phyloP scores from a whole-genome alignment of 2,329 filamentous ascomycete genomes.

The Colletotrichum ledebouriae region DNA sequence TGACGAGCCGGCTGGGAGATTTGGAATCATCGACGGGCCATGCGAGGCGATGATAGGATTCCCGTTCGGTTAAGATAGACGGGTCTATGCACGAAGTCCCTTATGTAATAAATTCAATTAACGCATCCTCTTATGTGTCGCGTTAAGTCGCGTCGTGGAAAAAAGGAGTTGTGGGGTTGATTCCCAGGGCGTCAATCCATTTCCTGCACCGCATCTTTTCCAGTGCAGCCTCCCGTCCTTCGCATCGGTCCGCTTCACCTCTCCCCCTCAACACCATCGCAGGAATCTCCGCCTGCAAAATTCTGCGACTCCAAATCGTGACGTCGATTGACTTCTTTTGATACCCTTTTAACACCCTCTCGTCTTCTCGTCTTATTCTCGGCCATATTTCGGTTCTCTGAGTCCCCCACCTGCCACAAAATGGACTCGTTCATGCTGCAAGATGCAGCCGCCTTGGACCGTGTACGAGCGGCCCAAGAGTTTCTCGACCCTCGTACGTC shows the following conservation, averaged over 20 bases:
- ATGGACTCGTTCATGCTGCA: slow-evolving; percentile 84
- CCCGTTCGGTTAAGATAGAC: too few relatives aligned
- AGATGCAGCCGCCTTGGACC: slow-evolving; percentile 87
- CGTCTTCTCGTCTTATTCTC: neutral
- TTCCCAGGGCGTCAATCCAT: neutral
- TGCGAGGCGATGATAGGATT: too few relatives aligned
- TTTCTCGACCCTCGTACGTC: slow-evolving; percentile 91
- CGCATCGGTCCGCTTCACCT: slow-evolving; percentile 1
- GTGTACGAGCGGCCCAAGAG: slow-evolving; percentile 88
- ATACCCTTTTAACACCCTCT: neutral
- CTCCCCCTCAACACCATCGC: slow-evolving; percentile 9
- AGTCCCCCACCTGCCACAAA: slow-evolving; percentile 41
- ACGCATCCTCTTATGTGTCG: neutral
- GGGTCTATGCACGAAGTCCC: too few relatives aligned
- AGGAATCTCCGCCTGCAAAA: neutral
- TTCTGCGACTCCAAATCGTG: neutral
- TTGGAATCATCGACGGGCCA: too few relatives aligned
- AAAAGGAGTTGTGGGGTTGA: too few relatives aligned
- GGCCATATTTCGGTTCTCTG: neutral
- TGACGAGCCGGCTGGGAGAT: too few relatives aligned
- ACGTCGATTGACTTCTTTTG: neutral
- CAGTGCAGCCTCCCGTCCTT: neutral
- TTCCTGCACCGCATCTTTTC: too few relatives aligned
- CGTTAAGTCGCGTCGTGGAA: neutral
- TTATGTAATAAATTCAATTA: too few relatives aligned